phyloP scores from a whole-genome alignment of 805 yeast species.

The Clavispora fructus region DNA sequence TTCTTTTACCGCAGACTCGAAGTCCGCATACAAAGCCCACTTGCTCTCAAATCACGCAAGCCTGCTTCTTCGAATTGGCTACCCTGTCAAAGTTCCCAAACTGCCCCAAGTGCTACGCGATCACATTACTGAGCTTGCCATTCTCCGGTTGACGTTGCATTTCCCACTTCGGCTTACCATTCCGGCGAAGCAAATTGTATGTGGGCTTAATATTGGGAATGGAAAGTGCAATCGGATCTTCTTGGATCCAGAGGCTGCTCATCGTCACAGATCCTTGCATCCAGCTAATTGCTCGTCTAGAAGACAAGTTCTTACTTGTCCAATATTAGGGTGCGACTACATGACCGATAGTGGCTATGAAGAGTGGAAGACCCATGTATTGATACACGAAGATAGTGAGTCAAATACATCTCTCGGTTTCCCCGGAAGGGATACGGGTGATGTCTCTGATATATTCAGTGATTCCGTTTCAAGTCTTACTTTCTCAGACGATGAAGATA shows the following conservation, averaged over 20 bases:
- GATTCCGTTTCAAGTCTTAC: constrained; percentile 7
- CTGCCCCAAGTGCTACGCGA: not conserved
- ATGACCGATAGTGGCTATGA: constrained; percentile 25
- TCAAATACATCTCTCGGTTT: not conserved
- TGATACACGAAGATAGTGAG: constrained; percentile 1
- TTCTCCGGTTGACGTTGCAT: constrained; percentile 10
- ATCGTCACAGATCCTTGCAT: constrained; percentile 13
- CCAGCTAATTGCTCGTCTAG: constrained; percentile 22
- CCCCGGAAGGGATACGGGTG: not conserved
- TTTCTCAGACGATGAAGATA: constrained; percentile 3
- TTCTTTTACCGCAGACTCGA: constrained; percentile 3
- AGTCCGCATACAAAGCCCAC: constrained; percentile 8
- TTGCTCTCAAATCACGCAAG: constrained; percentile 7
- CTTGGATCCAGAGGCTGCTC: constrained; percentile 1
- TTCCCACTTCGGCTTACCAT: constrained; percentile 10
- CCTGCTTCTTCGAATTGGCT: constrained; percentile 12
- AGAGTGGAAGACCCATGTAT: constrained; percentile 7
- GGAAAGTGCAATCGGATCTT: constrained; percentile 9
- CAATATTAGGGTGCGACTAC: constrained; percentile 36
- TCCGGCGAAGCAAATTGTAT: constrained; percentile 6
- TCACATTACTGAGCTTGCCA: constrained; percentile 8
- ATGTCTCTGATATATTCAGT: constrained; percentile 6
- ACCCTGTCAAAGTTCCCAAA: constrained; percentile 6
- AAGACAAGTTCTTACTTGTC: constrained; percentile 32
- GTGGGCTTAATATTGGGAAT: not conserved